phyloP scores from a whole-genome alignment of 2,329 filamentous ascomycete species.

The Malbranchea zuffiana region DNA sequence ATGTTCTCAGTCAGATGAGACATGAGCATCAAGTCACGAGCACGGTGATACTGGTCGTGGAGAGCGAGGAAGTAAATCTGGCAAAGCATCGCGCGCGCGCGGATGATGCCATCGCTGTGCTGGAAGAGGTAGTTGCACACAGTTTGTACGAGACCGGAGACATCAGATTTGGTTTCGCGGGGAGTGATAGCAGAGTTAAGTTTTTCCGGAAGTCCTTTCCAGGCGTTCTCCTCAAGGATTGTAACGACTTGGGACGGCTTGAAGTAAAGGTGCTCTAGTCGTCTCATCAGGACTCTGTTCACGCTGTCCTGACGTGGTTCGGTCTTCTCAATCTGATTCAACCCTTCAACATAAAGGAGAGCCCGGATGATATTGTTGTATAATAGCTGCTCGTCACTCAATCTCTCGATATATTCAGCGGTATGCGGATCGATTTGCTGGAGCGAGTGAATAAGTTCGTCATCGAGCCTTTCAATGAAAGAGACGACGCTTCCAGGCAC shows the following conservation, averaged over 20 bases:
- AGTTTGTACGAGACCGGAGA: slow-evolving; percentile 62
- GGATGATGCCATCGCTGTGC: slow-evolving; percentile 89
- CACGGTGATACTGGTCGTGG: slow-evolving; percentile 95
- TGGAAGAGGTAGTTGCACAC: slow-evolving; percentile 93
- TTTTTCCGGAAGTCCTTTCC: slow-evolving; percentile 62
- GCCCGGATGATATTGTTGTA: slow-evolving; percentile 89
- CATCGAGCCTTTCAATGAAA: slow-evolving; percentile 86
- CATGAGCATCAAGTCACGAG: slow-evolving; percentile 99
- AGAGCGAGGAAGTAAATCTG: slow-evolving; percentile 97
- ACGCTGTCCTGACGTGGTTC: slow-evolving; percentile 73
- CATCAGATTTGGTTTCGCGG: slow-evolving; percentile 56
- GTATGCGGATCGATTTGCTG: slow-evolving; percentile 98
- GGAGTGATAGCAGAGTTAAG: slow-evolving; percentile 75
- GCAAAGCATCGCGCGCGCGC: slow-evolving; percentile 92
- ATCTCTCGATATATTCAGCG: slow-evolving; percentile 91
- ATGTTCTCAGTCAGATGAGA: slow-evolving; percentile 98
- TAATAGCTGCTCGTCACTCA: slow-evolving; percentile 78
- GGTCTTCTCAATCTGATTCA: slow-evolving; percentile 53
- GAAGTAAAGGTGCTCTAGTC: slow-evolving; percentile 97
- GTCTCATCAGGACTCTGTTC: slow-evolving; percentile 86
- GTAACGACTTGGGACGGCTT: slow-evolving; percentile 91
- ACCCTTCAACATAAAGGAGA: slow-evolving; percentile 74
- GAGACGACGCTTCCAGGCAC: slow-evolving; percentile 92
- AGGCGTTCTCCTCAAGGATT: slow-evolving; percentile 88
- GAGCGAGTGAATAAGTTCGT: slow-evolving; percentile 92